A percentile compares a stretch with the other conserved stretches of the same genome.
Evolutionary conservation across 108 stramenopile genomes (phyloP).

Genomic region (Mayamaea pseudoterrestris): DNA sequence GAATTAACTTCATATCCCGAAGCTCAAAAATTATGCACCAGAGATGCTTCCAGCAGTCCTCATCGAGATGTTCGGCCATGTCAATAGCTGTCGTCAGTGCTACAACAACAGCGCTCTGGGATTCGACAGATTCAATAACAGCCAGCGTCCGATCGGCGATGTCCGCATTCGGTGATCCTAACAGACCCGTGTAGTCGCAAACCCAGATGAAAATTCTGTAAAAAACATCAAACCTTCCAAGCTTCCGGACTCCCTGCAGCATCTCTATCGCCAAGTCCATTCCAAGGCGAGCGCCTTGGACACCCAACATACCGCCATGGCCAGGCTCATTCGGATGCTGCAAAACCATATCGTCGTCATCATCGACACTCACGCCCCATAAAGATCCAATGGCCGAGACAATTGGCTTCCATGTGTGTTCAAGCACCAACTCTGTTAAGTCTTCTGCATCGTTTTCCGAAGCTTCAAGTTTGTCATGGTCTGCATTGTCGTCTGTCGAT

Average conservation of each 20-base stretch:
- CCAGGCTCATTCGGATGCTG: not conserved
- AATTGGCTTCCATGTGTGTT: conserved; percentile 69
- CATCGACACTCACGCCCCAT: conserved; percentile 21
- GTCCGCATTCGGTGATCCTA: conserved; percentile 31
- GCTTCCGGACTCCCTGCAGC: conserved; percentile 48
- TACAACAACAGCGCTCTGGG: conserved; percentile 61
- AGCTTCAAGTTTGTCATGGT: conserved; percentile 11
- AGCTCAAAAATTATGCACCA: conserved; percentile 76
- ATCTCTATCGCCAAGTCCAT: conserved; percentile 73
- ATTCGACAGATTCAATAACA: conserved; percentile 59
- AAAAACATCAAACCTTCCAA: conserved; percentile 65
- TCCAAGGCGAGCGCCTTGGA: conserved; percentile 68
- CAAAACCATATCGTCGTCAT: not conserved
- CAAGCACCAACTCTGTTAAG: conserved; percentile 68
- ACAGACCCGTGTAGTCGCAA: conserved; percentile 53
- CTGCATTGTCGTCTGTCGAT: conserved; percentile 15
- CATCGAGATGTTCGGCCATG: conserved; percentile 45
- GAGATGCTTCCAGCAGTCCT: conserved; percentile 68
- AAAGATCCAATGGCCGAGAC: conserved; percentile 67
- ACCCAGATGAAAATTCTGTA: conserved; percentile 53
- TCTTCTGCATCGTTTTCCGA: conserved; percentile 32
- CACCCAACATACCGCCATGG: conserved; percentile 29
- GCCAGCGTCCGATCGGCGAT: conserved; percentile 21
- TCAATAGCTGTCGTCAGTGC: conserved; percentile 48
- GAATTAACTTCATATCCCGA: conserved; percentile 60